These are phyloP conservation scores for Mrakiaceae sp. DNA, from an alignment of 1,284 basidiomycete species.

Conservation along the genomic window DNA sequence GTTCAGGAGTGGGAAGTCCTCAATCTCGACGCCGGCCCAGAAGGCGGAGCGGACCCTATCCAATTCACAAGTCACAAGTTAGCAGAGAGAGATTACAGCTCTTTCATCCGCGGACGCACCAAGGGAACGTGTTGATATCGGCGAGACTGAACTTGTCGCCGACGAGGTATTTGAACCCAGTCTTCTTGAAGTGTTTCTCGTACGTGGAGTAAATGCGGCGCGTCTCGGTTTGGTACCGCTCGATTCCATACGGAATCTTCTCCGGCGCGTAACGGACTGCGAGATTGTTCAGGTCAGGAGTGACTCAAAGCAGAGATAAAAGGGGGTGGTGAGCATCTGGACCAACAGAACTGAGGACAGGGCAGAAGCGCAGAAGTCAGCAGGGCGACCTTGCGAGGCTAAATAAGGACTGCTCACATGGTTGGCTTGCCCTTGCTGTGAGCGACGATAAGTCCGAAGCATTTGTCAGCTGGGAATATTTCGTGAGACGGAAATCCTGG, in stretches of 20 bases:
- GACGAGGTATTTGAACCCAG: not conserved
- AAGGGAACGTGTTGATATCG: conserved; percentile 16
- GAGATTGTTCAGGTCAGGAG: too few relatives aligned
- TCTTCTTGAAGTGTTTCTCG: too few relatives aligned
- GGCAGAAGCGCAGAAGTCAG: too few relatives aligned
- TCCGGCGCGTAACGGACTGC: conserved; percentile 21
- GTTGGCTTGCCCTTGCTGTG: conserved; percentile 43
- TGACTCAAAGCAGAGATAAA: too few relatives aligned
- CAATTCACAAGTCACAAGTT: too few relatives aligned
- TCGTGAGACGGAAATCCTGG: not conserved
- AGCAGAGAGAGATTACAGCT: too few relatives aligned
- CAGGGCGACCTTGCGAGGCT: too few relatives aligned
- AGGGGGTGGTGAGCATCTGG: too few relatives aligned
- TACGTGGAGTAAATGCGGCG: conserved; percentile 48
- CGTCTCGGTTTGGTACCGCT: conserved; percentile 64
- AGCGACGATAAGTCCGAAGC: not conserved
- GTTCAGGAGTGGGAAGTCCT: conserved; percentile 1
- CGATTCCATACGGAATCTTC: conserved; percentile 36
- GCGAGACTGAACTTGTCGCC: not conserved
- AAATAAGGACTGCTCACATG: conserved; percentile 27
- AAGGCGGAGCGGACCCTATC: too few relatives aligned
- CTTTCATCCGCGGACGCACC: not conserved
- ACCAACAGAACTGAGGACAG: too few relatives aligned
- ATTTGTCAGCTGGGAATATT: not conserved
- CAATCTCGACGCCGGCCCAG: too few relatives aligned